phyloP scores from a whole-genome alignment of 805 yeast species.

The Ogataea methanolica region DNA sequence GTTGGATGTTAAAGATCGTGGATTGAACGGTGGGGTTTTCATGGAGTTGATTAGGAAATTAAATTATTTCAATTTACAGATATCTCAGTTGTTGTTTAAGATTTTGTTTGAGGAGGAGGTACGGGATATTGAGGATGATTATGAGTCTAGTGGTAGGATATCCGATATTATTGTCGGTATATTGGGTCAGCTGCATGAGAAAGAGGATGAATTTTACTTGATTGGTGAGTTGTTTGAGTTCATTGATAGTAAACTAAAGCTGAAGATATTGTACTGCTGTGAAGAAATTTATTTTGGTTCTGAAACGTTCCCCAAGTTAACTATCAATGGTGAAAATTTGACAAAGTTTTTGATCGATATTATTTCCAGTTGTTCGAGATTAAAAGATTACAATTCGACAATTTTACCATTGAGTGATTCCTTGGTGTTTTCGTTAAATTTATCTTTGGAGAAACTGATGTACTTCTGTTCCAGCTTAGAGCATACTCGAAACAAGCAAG shows the following conservation, averaged over 20 bases:
- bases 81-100: slow-evolving; percentile 37
- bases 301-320: slow-evolving; percentile 33
- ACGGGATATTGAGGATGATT: slow-evolving; percentile 5
- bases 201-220: slow-evolving; percentile 14
- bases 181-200: slow-evolving; percentile 9
- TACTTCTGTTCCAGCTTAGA: slow-evolving; percentile 25
- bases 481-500: slow-evolving; percentile 14
- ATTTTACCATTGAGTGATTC: slow-evolving; percentile 31
- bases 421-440: slow-evolving; percentile 36
- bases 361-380: slow-evolving; percentile 42
- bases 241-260: slow-evolving; percentile 30
- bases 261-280: slow-evolving; percentile 31
- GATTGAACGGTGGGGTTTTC: slow-evolving; percentile 1
- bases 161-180: slow-evolving; percentile 7
- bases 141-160: slow-evolving; percentile 5
- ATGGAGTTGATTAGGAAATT: slow-evolving; percentile 21
- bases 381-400: slow-evolving; percentile 9
- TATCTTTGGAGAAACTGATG: slow-evolving; percentile 35
- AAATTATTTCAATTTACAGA: slow-evolving; percentile 37
- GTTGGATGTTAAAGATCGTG: slow-evolving; percentile 9
- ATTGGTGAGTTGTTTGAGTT: slow-evolving; percentile 37
- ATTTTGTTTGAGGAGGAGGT: slow-evolving; percentile 23
- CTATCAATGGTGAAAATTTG: slow-evolving; percentile 24
- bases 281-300: slow-evolving; percentile 40
- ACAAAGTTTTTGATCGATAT: slow-evolving; percentile 39